Base-by-base conservation (phyloP, 2,329 filamentous ascomycete species). In the Cordyceps cateniannulata region DNA sequence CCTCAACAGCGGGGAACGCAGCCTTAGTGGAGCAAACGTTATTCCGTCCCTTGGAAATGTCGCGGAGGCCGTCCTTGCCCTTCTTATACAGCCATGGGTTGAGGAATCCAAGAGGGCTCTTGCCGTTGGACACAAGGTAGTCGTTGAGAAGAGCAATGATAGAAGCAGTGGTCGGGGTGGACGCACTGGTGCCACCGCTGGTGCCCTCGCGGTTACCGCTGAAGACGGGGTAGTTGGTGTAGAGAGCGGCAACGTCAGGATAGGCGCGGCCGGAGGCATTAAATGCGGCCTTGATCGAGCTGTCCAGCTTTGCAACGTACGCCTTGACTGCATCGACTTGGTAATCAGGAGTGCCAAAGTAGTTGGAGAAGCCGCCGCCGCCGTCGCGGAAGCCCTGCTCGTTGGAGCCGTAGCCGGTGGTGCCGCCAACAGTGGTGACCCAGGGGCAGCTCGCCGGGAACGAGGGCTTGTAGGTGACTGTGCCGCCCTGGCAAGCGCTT, bases 81-180 rank as follows among this genome's bases (percentile, higher is more conserved):
- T 56, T 61, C 49, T 66, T 67, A 65, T 76, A 76, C 47, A 76
- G 65, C 68, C 70, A 73, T 0, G 77, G 77, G 60, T 79, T 79
- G 3, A 79, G 66, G 62, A 79, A 80, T 1, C 78, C 77, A 18
- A 79, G 67, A 2, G 75, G 69, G 1, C 70, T 53, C 65, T 71
- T 68, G 0, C 70, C 72, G 22, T 69, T 65, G 6, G 70, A 71
- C 42, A 74, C 66, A 12, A 77, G 68, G 45, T 75, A 76, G 38
- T 77, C 76, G 47, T 79, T 79, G 51, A 79, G 70, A 1, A 77
- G 69, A 1, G 73, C 74, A 18, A 80, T 69, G 14, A 80, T 70
- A 2, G 73, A 71, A 0, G 77, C 76, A 40, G 79, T 73, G 0
- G 75, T 71, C 0, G 77, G 77, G 0, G 73, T 66, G 1, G 74